Base-by-base conservation (phyloP, 257 asterid genomes). In the Ligustrum vulgare region DNA sequence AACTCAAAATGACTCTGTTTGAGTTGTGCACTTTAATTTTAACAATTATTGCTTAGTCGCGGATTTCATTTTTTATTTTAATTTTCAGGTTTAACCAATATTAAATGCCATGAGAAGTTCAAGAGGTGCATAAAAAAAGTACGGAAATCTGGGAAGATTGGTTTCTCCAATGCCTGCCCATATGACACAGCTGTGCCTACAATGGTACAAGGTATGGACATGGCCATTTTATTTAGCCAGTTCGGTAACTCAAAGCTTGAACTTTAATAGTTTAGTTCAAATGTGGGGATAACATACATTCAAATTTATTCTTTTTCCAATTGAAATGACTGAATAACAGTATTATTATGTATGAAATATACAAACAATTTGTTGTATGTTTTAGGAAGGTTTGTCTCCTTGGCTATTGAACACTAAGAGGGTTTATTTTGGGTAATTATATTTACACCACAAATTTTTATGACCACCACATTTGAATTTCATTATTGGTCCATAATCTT, bases 41-140 rank as follows among this genome's bases (percentile, higher is more conserved):
- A 3, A 13, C 7, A 3, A 45, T 4, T 6, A 13, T 45, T 13
- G 8, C 56, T 15, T 15, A 45, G 15, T 45, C 56, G 15, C n/a
- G 4, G 7, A 45, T 4, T 13, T 13, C 15, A 28, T 28, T 45
- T 45, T 45, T 13, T 3, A 12, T 15, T 43, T 43, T 12, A 18
- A 66, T 54, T 78, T 49, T 25, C 85, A 82, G 85, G 87, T 73
- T 43, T 83, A 73, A 81, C 82, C 10, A 78, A 81, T 35, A 72
- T 86, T 25, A 81, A 81, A 67, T 86, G 90, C 75, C 90, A 86
- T 28, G 80, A 81, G 79, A 83, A 86, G 75, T 86, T 86, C 83
- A 86, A 81, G 88, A 83, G 51, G 72, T 86, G 90, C 77, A 86
- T 86, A 81, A 81, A 67, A 77, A 77, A 77, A 79, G 90, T 83